phyloP scores from a whole-genome alignment of 2,329 filamentous ascomycete species.

The Lecanicillium sp. region DNA sequence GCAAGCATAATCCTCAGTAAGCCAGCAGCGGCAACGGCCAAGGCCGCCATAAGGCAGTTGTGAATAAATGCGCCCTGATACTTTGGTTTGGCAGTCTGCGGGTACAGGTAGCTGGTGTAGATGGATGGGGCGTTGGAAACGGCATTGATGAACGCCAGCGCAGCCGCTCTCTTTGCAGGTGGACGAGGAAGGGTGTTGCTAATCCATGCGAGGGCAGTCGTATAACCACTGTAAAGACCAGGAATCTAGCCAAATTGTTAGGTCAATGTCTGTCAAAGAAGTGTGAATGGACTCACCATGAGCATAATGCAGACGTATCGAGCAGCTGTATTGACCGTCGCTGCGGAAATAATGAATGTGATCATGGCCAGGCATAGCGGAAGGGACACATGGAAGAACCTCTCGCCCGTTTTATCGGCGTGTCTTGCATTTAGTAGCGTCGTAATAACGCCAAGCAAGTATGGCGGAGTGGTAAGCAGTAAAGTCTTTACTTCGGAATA shows the following conservation, averaged over 20 bases:
- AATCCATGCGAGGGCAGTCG: constrained; percentile 66
- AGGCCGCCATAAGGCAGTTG: constrained; percentile 55
- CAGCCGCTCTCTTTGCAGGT: constrained; percentile 61
- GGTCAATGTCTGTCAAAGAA: neutral
- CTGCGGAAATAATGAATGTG: constrained; percentile 16
- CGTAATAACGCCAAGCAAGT: constrained; percentile 17
- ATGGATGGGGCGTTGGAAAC: constrained; percentile 49
- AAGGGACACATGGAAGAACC: constrained; percentile 27
- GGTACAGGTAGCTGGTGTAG: constrained; percentile 62
- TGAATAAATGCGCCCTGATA: constrained; percentile 56
- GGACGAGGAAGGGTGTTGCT: constrained; percentile 67
- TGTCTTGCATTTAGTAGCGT: constrained; percentile 25
- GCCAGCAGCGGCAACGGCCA: constrained; percentile 57
- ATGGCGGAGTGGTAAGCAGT: constrained; percentile 22
- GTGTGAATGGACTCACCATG: constrained; percentile 35
- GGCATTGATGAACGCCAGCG: constrained; percentile 68
- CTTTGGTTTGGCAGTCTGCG: constrained; percentile 32
- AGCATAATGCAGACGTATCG: constrained; percentile 56
- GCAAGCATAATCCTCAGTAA: constrained; percentile 55
- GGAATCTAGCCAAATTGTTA: constrained; percentile 29
- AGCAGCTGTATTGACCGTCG: constrained; percentile 11
- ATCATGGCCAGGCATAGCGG: constrained; percentile 14
- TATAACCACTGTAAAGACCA: constrained; percentile 57
- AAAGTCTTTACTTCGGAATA: constrained; percentile 15
- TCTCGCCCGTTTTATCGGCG: constrained; percentile 28